Conservation (phyloP, 495 filamentous ascomycete species). For the Trichoderma orchidacearum region DNA sequence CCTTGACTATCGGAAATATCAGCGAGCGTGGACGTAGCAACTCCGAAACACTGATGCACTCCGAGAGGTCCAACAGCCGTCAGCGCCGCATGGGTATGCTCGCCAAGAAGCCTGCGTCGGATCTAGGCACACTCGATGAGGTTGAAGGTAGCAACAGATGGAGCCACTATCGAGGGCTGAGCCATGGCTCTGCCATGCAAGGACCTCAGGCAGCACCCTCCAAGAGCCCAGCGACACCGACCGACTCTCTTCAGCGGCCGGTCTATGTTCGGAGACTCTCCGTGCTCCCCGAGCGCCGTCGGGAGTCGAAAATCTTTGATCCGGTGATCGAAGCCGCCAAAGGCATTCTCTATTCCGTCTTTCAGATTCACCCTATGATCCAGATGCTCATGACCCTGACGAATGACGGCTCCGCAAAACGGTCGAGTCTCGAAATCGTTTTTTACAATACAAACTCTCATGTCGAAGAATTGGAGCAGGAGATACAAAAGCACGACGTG, state of each 20-base stretch:
- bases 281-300: conserved; percentile 70
- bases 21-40: conserved; percentile 80
- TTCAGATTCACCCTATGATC: conserved; percentile 66
- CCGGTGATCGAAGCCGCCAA: conserved; percentile 68
- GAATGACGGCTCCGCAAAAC: conserved; percentile 49
- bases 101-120: conserved; percentile 50
- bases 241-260: conserved; percentile 38
- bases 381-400: conserved; percentile 58
- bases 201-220: conserved; percentile 17
- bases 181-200: conserved; percentile 64
- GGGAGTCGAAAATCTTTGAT: conserved; percentile 41
- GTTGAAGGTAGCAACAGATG: conserved; percentile 51
- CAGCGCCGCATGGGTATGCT: conserved; percentile 76
- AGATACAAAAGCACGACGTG: conserved; percentile 49
- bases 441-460: conserved; percentile 65
- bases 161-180: conserved; percentile 71
- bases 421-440: conserved; percentile 62
- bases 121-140: conserved; percentile 66
- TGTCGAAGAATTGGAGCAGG: conserved; percentile 60
- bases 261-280: conserved; percentile 64
- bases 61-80: conserved; percentile 36
- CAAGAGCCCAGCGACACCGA: conserved; percentile 43
- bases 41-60: conserved; percentile 63
- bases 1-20: conserved; percentile 51
- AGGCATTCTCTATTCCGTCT: conserved; percentile 75